Percentiles rank a stretch among this genome's conserved stretches.
Conservation (phyloP, 129 eudicot species). For the Solidago caesia region DNA sequence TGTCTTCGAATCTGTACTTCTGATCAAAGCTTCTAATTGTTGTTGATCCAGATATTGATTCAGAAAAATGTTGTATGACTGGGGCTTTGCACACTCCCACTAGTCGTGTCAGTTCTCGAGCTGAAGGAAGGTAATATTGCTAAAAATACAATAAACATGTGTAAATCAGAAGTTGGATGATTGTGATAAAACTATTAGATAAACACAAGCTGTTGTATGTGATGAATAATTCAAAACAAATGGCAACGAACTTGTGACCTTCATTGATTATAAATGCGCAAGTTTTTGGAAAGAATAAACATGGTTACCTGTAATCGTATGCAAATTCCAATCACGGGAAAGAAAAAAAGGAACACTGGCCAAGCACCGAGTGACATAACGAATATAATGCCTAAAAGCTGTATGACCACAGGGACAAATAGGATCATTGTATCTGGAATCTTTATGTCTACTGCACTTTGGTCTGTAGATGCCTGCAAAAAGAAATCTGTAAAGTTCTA, state of each 20-base stretch:
- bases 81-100: slow-evolving; percentile 88
- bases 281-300: background rate
- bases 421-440: slow-evolving; percentile 45
- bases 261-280: too few species aligned
- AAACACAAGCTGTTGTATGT: background rate
- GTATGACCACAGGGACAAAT: slow-evolving; percentile 61
- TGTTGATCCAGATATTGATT: slow-evolving; percentile 82
- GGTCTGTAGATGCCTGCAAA: slow-evolving; percentile 88
- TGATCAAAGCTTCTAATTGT: slow-evolving; percentile 92
- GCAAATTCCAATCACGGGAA: slow-evolving; percentile 67
- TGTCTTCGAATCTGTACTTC: slow-evolving; percentile 53
- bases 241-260: too few species aligned
- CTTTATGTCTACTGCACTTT: slow-evolving; percentile 70
- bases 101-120: slow-evolving; percentile 84
- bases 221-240: background rate
- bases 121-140: slow-evolving; percentile 82
- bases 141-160: slow-evolving; percentile 25
- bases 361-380: slow-evolving; percentile 92
- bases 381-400: slow-evolving; percentile 62
- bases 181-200: background rate
- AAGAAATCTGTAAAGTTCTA: background rate
- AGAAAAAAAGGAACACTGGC: slow-evolving; percentile 79
- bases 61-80: slow-evolving; percentile 93
- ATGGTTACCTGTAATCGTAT: slow-evolving; percentile 63
- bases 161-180: slow-evolving; percentile 12